Conservation (phyloP, 495 filamentous ascomycete genomes). For the Aspergillus taichungensis region DNA sequence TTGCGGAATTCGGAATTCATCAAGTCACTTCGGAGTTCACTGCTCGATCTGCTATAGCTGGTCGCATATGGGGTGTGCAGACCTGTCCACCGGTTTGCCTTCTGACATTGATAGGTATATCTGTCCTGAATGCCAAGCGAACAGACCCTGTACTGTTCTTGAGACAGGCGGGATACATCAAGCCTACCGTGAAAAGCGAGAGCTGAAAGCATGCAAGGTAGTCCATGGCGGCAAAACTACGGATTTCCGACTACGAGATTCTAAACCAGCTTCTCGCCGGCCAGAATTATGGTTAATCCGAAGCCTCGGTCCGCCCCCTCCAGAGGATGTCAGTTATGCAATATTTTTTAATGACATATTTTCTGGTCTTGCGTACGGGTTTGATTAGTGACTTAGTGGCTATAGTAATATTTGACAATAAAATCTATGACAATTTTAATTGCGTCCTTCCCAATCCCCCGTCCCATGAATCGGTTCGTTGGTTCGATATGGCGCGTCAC, state of each 20-base stretch:
- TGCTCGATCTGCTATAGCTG: constrained; percentile 1
- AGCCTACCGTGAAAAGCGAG: background rate
- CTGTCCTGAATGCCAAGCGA: background rate
- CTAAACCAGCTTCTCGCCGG: background rate
- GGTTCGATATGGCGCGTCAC: no score
- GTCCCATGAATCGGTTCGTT: no score
- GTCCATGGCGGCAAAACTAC: background rate
- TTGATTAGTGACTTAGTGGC: background rate
- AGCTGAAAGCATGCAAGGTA: background rate
- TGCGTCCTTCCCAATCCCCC: no score
- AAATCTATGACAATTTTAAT: no score
- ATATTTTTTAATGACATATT: background rate
- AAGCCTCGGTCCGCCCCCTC: background rate
- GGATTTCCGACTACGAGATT: background rate
- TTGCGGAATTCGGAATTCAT: background rate
- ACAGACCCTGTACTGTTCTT: background rate
- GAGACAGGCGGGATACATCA: background rate
- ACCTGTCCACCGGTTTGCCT: background rate
- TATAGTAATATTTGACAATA: no score
- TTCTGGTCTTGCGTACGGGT: constrained; percentile 1
- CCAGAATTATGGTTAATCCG: background rate
- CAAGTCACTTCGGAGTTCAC: background rate
- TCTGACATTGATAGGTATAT: no score
- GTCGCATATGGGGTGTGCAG: background rate
- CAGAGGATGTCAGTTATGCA: background rate